Evolutionary conservation across 164 flowering plant species (phyloP), one percentile per base, ranked within the genome.

Genomic region (Annona cherimola): DNA sequence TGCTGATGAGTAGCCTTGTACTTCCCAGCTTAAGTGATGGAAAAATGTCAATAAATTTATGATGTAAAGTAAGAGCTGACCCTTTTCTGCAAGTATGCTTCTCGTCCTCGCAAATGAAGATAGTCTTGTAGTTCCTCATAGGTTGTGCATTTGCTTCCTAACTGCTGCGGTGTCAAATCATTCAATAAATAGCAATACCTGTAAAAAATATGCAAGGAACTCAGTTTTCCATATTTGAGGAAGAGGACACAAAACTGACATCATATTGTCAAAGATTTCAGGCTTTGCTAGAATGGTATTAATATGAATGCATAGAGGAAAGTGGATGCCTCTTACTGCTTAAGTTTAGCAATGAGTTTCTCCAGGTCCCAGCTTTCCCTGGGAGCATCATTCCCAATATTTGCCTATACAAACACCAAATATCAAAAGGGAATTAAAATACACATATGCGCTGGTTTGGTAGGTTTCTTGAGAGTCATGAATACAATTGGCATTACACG

Each of bases 181-280:
- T 84, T 81, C 85, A 95, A 79, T 64, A 95, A 80, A 79, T 91
- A 91, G 85, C 99, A 95, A 71, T 95, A 95, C 87, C 99, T 95
- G 79, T 71, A 69, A 57, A 45, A 11, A 66, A 14, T 4, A 42
- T 59, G 50, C 45, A 9, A 39, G 18, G 16, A 9, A 62, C 12
- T 26, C 35, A 62, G 65, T 39, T 62, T 8, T 60, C 16, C 12
- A 59, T n/a, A 71, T 59, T 40, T 41, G 39, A 61, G 0, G 64
- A 61, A 61, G 65, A 26, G 35, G 41, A 62, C 35, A 19, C 40
- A 12, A 63, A 2, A 46, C 55, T 46, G 55, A 12, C 12, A 46
- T 41, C 42, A 40, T 19, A 41, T 16, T 43, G 42, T 66, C 54
- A 42, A 14, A 18, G 8, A 66, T 42, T 6, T 44, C 4, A 50